Percentiles rank a stretch among this genome's conserved stretches.
phyloP scores from a whole-genome alignment of 345 rosid species.

The Citrus cavaleriei region DNA sequence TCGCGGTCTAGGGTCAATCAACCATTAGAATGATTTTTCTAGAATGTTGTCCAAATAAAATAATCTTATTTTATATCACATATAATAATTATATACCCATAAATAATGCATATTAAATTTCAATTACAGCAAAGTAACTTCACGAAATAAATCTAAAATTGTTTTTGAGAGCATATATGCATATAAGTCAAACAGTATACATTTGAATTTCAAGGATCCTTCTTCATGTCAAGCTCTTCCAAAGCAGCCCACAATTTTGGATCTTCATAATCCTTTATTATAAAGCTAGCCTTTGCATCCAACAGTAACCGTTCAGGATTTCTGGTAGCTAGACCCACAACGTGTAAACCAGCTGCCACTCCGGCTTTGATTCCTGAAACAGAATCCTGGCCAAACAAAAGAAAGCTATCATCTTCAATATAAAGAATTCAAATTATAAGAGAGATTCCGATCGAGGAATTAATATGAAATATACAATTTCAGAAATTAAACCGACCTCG shows the following conservation, averaged over 20 bases:
- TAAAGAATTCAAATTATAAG: not conserved
- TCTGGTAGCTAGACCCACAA: slow-evolving; percentile 67
- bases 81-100: no score
- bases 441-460: not conserved
- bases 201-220: slow-evolving; percentile 1
- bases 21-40: no score
- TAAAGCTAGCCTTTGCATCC: slow-evolving; percentile 72
- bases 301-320: slow-evolving; percentile 59
- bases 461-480: no score
- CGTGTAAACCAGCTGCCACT: slow-evolving; percentile 93
- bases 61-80: no score
- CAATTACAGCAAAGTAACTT: no score
- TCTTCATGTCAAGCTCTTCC: slow-evolving; percentile 61
- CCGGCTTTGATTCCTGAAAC: slow-evolving; percentile 88
- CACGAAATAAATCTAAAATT: no score
- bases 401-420: not conserved
- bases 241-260: slow-evolving; percentile 75
- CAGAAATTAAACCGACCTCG: slow-evolving; percentile 43
- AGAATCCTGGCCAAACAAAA: slow-evolving; percentile 53
- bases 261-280: slow-evolving; percentile 73
- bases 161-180: no score
- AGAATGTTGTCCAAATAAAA: no score
- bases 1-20: no score
- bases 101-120: no score
- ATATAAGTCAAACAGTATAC: not conserved